Evolutionary conservation across 1,139 yeast genomes (phyloP), one percentile per base, ranked within the genome.

Genomic region (Pichia sp.): DNA sequence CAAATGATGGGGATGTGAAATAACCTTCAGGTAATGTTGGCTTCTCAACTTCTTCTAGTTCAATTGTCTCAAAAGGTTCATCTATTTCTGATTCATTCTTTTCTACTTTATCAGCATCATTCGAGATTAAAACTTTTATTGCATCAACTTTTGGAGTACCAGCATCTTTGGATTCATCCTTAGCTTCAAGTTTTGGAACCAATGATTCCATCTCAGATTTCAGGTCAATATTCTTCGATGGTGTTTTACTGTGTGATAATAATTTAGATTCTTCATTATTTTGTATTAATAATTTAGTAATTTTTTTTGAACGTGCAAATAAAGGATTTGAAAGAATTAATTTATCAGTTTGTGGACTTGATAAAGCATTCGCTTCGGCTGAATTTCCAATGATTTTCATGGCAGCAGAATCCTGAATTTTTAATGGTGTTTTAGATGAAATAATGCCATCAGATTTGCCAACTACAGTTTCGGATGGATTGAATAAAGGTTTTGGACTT

Each of bases 1-100:
- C 75, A 43, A 83, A 61, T 4, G 89, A 71, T 28, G 98, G 98
- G 2, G 86, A 78, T 45, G 83, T 83, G 89, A 95, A 92, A 66
- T 90, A 94, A 2, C 92, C 96, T 43, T 84, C 79, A 33, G 79
- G 83, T 31, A 55, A 44, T 9, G 18, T 5, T 18, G 38, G 36
- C 29, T 44, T 33, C 4, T 43, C 41, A 30, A 10, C 35, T 32
- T 32, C 37, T 27, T 39, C 34, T 11, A 40, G 10, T 35, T 40
- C 42, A 18, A 7, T 8, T 26, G 27, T 9, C 27, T 36, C 39
- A 36, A 36, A 36, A 10, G 39, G 39, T 26, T 36, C 39, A 9
- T 36, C 39, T 2, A 5, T 36, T 36, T 34, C 25, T 3, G 25
- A 28, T 29, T 32, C 25, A n/a, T 8, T 34, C n/a, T n/a, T 18